Conservation (phyloP, 2,329 filamentous ascomycete species). For the Alternaria sp. region DNA sequence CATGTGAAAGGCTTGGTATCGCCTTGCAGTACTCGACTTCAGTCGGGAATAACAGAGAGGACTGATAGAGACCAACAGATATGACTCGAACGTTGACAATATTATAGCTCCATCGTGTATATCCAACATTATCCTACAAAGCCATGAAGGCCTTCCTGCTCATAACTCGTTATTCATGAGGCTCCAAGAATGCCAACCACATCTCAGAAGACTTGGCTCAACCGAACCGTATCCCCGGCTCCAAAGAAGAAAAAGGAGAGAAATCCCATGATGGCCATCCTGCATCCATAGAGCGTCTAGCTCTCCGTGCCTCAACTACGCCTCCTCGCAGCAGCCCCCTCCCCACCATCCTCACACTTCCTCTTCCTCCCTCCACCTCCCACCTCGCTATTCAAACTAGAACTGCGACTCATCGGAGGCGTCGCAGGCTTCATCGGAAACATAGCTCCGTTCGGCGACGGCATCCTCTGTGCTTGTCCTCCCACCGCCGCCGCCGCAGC, state of each 20-base stretch:
- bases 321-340: conserved; percentile 23
- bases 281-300: background rate
- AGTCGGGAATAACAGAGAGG: background rate
- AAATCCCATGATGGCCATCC: conserved; percentile 1
- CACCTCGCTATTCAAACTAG: conserved; percentile 29
- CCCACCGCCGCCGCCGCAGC: background rate
- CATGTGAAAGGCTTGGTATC: background rate
- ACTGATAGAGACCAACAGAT: background rate
- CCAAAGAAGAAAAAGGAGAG: background rate
- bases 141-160: background rate
- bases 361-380: conserved; percentile 28
- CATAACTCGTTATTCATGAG: background rate
- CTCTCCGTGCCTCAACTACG: conserved; percentile 10
- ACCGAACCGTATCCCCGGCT: background rate
- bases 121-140: background rate
- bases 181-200: background rate
- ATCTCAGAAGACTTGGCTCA: background rate
- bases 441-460: conserved; percentile 3
- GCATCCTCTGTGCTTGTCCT: conserved; percentile 5
- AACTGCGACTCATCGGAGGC: conserved; percentile 40
- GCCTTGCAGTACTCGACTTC: background rate
- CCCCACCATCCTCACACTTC: conserved; percentile 26
- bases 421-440: conserved; percentile 18
- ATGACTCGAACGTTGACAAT: background rate
- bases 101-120: background rate